Evolutionary conservation across 257 asterid genomes (phyloP), one percentile per base, ranked within the genome.

Genomic region (Solanum paucissectum): DNA sequence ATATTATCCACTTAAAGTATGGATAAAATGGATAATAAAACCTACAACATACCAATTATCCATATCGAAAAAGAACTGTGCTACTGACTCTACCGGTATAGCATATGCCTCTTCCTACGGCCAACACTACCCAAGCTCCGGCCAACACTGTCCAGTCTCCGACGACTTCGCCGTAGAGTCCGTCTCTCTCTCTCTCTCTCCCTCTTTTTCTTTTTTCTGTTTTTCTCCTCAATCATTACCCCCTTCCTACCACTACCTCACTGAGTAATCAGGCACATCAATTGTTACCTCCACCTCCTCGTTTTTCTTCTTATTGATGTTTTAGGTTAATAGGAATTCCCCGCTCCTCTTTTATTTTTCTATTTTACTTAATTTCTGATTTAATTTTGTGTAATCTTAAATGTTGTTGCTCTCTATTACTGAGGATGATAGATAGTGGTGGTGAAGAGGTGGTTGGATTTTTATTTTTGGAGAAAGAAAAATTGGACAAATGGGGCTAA

Each of bases 231-330:
- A 62, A 62, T 62, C 71, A 62, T n/a, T 62, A 62, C 7, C 49
- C 76, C n/a, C 74, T 83, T 10, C 64, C 25, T 46, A 83, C 32
- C 58, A 88, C 52, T 86, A 74, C 87, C 55, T 37, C 77, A 71
- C 42, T 7, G 40, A 71, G 77, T 71, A 89, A 71, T 42, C 90
- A 85, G 44, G 62, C 83, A 58, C 90, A 73, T n/a, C 85, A n/a
- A 85, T 64, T 66, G 23, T 69, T 77, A 64, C 90, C 88, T 34
- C 68, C 87, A 13, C 90, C 87, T 20, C 89, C 90, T 21, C 87
- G 33, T 81, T 88, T 88, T 85, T 85, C 88, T 16, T 88, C 90
- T 85, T 64, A 88, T 76, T 88, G 79, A 88, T 33, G 29, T 73
- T 82, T 52, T 33, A 69, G 68, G 58, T 55, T 87, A 32, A 37